Evolutionary conservation across 1,284 basidiomycete genomes (phyloP).

Genomic region (Ustilago curta): DNA sequence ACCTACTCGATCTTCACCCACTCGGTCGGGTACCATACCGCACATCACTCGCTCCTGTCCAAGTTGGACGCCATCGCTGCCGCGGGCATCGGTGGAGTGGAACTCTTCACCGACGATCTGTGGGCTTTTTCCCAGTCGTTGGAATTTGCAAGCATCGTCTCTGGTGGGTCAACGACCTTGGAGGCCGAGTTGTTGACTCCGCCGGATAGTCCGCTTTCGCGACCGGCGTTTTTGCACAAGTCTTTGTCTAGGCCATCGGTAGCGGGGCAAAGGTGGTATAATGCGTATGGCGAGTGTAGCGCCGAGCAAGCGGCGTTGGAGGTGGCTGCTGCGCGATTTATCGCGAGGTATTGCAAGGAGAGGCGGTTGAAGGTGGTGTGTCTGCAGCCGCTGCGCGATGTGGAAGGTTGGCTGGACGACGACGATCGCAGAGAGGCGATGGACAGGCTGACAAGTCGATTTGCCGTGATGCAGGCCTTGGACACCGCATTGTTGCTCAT

Average conservation of each 20-base stretch:
- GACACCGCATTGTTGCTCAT: constrained; percentile 29
- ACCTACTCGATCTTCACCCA: constrained; percentile 38
- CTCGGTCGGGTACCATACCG: constrained; percentile 29
- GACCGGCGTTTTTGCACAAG: not conserved
- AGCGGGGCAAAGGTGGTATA: constrained; percentile 9
- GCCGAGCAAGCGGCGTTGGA: constrained; percentile 15
- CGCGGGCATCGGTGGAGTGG: constrained; percentile 21
- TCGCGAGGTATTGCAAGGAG: constrained; percentile 44
- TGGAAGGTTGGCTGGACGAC: constrained; percentile 63
- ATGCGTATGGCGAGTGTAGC: constrained; percentile 40
- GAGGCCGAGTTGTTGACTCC: too few species aligned
- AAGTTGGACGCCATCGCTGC: constrained; percentile 23
- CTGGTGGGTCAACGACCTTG: too few species aligned
- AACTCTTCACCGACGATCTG: constrained; percentile 43
- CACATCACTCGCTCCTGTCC: constrained; percentile 16
- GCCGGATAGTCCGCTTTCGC: constrained; percentile 15
- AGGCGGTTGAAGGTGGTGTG: constrained; percentile 60
- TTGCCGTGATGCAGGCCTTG: constrained; percentile 52
- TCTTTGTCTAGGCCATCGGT: too few species aligned
- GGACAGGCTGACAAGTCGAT: constrained; percentile 28
- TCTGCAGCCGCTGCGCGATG: constrained; percentile 68
- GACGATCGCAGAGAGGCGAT: constrained; percentile 21
- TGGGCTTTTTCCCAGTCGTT: constrained; percentile 14
- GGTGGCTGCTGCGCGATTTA: constrained; percentile 55
- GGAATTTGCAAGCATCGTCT: too few species aligned